Conservation (phyloP, 2,329 filamentous ascomycete species). For the Colletotrichum trifolii region DNA sequence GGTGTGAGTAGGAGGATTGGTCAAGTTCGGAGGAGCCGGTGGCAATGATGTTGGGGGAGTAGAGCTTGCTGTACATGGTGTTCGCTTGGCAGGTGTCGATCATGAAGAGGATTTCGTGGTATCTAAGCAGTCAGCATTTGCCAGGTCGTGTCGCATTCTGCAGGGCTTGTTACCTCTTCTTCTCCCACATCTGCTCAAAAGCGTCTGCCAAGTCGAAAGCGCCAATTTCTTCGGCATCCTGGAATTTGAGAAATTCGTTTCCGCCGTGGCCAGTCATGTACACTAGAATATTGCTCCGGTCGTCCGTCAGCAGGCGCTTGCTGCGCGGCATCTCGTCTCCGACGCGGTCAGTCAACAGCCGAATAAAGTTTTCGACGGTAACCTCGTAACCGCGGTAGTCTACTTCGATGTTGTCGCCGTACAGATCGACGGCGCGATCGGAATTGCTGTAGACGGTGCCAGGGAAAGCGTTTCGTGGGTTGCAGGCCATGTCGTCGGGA, state of each 20-base stretch:
- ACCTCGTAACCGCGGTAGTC: slow-evolving; percentile 99
- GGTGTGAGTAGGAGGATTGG: slow-evolving; percentile 96
- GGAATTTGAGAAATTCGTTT: slow-evolving; percentile 98
- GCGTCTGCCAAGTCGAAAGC: slow-evolving; percentile 96
- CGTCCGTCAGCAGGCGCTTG: slow-evolving; percentile 93
- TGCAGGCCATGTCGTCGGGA: slow-evolving; percentile 99
- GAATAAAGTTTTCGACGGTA: slow-evolving; percentile 98
- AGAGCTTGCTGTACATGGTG: slow-evolving; percentile 98
- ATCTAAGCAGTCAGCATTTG: slow-evolving; percentile 59
- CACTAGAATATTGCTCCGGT: slow-evolving; percentile 94
- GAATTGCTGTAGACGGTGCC: slow-evolving; percentile 99
- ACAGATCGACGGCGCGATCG: slow-evolving; percentile 92
- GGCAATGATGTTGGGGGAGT: slow-evolving; percentile 97
- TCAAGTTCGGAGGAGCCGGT: slow-evolving; percentile 97
- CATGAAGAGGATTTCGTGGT: slow-evolving; percentile 99
- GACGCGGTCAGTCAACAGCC: slow-evolving; percentile 91
- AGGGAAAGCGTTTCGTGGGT: slow-evolving; percentile 96
- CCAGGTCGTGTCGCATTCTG: background rate
- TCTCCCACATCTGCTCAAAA: slow-evolving; percentile 99
- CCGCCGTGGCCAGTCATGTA: slow-evolving; percentile 99
- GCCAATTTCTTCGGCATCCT: slow-evolving; percentile 97
- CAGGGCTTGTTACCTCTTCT: slow-evolving; percentile 74
- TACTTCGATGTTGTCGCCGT: slow-evolving; percentile 98
- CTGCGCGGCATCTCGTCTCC: slow-evolving; percentile 94
- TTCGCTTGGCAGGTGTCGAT: slow-evolving; percentile 99